phyloP scores from a whole-genome alignment of 345 rosid genomes.

The Gossypium australe region DNA sequence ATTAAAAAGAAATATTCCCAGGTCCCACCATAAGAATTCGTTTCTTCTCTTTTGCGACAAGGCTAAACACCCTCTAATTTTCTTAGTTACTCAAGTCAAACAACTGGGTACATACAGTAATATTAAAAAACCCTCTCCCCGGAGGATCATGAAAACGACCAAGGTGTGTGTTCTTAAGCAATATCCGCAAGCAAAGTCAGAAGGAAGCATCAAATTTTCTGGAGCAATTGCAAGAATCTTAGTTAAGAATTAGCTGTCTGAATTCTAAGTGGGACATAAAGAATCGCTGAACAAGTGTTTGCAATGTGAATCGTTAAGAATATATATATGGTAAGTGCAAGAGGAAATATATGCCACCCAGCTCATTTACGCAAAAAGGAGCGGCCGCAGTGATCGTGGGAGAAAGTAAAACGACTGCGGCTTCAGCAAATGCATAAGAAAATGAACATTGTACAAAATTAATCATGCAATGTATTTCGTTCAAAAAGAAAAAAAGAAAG shows the following conservation, averaged over 20 bases:
- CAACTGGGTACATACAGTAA: not conserved
- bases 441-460: not conserved
- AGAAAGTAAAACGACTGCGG: not conserved
- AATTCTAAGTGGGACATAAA: not conserved
- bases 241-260: not conserved
- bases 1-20: constrained; percentile 6
- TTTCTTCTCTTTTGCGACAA: constrained; percentile 13
- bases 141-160: not conserved
- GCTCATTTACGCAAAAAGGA: not conserved
- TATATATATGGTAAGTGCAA: not conserved
- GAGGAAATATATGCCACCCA: not conserved
- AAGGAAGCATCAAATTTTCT: constrained; percentile 5
- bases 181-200: constrained; percentile 41
- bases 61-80: not conserved
- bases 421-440: not conserved
- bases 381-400: not conserved
- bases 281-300: not conserved
- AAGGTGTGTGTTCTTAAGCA: not conserved
- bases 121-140: not conserved
- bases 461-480: not conserved
- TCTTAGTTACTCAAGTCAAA: not conserved
- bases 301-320: not conserved
- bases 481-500: too few species aligned
- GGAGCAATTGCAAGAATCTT: constrained; percentile 22
- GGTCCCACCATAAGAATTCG: constrained; percentile 11